Base-by-base conservation (phyloP, 495 filamentous ascomycete genomes). In the Parathielavia appendiculata region DNA sequence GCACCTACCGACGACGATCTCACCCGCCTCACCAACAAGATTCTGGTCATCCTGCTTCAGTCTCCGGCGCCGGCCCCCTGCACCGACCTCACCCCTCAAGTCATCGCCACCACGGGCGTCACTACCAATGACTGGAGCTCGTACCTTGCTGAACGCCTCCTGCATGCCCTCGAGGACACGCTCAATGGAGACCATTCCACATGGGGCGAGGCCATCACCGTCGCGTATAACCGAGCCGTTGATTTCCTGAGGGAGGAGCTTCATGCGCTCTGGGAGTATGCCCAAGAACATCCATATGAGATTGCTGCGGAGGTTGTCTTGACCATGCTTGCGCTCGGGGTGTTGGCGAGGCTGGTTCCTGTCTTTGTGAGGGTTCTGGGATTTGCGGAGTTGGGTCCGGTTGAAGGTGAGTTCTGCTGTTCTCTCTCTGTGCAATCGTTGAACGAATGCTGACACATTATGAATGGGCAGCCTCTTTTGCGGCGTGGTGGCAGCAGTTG, bases 261-360 rank as follows among this genome's bases (percentile, higher is more conserved):
- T 19, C 5, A 2, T 7, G 53, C 39, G 20, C 44, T 66, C 23
- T 51, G 56, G 12, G 51, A 57, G 32, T 59, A 64, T 26, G 64
- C 34, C 38, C 61, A 53, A 35, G 62, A 34, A 32, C 64, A 66
- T 16, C 62, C 64, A 3, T 19, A 32, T 9, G 58, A 64, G 39
- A 44, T 64, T 1, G 64, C 58, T 1, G 61, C 64, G 0, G 5
- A 16, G 34, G 55, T 66, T 39, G 20, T 64, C 17, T 17, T 64
- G 26, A 56, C 79, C 0, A 56, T 82, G 6, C 43, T 83, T 56
- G 81, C 76, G 9, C 26, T 84, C n/a, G 81, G 79, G 4, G 64
- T 84, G 13, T 49, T 83, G 58, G 72, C 67, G 12, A 4, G 74
- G 12, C 38, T 83, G 58, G 56, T 63, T 46, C 79, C 79, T 9